Evolutionary conservation across 1,139 yeast species (phyloP), one percentile per base, ranked within the genome.

Genomic region (Zygoascus hellenicus): DNA sequence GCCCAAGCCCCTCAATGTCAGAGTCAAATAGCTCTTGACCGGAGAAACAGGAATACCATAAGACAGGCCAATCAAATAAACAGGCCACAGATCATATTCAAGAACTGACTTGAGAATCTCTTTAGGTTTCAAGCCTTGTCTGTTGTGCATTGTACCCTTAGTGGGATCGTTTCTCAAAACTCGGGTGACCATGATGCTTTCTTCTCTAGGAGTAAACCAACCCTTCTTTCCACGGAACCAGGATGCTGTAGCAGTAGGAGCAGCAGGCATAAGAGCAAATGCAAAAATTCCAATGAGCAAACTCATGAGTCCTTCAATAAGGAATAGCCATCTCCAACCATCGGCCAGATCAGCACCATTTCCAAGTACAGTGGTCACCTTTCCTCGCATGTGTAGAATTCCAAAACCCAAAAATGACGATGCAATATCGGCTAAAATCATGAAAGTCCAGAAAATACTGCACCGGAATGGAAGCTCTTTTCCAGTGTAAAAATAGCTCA

Each of bases 111-210:
- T 61, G 57, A 67, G 57, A 32, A 80, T 59, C 45, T 69, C 69
- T 46, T 56, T 67, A 30, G 66, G 62, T 5, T 71, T 61, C 10
- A 81, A 66, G 1, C 79, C 78, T 56, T 80, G 78, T 52, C 86
- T 66, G 56, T 81, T 81, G 60, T 80, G 74, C 85, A 80, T 80
- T 51, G 76, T 81, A 13, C 85, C 83, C 64, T 81, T 81, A 5
- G 76, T 64, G 3, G 86, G 85, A 54, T 81, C 87, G 56, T 81
- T 85, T 52, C 86, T 63, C 42, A 81, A 68, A 0, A 80, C 70
- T 49, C 82, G 68, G 56, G 79, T 81, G 33, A 80, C 83, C 17
- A 78, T 73, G 43, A 81, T 78, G 49, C 72, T 76, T 50, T 75
- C 80, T 54, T 81, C 83, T 14, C 80, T 65, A 3, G 73, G 80